Percentiles rank a stretch among this genome's conserved stretches.
These are phyloP conservation scores for Irpex rosettiformis DNA, from an alignment of 1,284 basidiomycete species.

Conservation along the genomic window DNA sequence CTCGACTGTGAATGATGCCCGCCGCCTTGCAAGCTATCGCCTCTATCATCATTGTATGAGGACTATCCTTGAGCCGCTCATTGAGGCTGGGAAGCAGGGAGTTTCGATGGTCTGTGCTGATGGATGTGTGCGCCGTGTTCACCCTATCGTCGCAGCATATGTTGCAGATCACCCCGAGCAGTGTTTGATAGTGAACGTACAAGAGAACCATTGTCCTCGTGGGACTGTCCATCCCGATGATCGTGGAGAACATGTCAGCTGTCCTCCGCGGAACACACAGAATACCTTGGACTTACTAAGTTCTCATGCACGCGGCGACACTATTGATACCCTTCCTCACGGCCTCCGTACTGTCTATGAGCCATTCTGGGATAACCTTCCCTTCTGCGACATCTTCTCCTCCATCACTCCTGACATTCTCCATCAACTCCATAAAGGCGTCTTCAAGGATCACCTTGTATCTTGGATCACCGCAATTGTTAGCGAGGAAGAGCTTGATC, in stretches of 20 bases:
- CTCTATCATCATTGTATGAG: slow-evolving; percentile 28
- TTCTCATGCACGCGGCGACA: neutral
- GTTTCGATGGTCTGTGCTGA: slow-evolving; percentile 25
- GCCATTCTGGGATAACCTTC: slow-evolving; percentile 26
- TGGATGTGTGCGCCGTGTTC: slow-evolving; percentile 16
- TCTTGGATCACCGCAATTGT: slow-evolving; percentile 21
- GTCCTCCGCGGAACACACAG: slow-evolving; percentile 2
- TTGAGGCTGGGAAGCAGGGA: slow-evolving; percentile 18
- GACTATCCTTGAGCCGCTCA: slow-evolving; percentile 17
- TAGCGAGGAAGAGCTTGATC: slow-evolving; percentile 22
- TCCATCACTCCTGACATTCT: slow-evolving; percentile 25
- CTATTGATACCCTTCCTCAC: neutral
- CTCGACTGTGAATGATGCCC: slow-evolving; percentile 12
- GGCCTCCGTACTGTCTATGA: slow-evolving; percentile 16
- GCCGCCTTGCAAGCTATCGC: slow-evolving; percentile 14
- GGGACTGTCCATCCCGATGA: slow-evolving; percentile 15
- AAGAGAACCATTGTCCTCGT: slow-evolving; percentile 19
- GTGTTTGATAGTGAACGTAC: slow-evolving; percentile 17
- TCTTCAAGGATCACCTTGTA: slow-evolving; percentile 29
- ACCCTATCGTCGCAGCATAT: slow-evolving; percentile 23
- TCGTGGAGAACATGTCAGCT: slow-evolving; percentile 12
- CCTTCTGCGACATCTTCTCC: slow-evolving; percentile 17
- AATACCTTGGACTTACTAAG: neutral
- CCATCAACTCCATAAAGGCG: slow-evolving; percentile 27
- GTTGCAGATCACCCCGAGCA: slow-evolving; percentile 26